Evolutionary conservation across 306 rosid species (phyloP).

Genomic region (Erythrophleum fordii): DNA sequence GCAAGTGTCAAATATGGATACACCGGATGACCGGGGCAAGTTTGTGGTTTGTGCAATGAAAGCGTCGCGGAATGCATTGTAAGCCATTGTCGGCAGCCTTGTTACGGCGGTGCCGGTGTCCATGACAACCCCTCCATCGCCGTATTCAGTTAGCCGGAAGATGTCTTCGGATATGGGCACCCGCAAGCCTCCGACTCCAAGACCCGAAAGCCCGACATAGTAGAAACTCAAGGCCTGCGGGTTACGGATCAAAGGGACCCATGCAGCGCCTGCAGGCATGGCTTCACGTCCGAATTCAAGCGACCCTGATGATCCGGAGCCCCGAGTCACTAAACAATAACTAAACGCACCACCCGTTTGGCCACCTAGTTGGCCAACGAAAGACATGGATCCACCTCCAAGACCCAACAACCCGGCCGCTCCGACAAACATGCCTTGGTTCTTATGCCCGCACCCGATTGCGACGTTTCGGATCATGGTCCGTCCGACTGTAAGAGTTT

Average conservation of each 20-base stretch:
- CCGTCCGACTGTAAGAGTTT: constrained; percentile 76
- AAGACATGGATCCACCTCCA: constrained; percentile 90
- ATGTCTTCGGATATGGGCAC: constrained; percentile 68
- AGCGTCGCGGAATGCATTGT: constrained; percentile 66
- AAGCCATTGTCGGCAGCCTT: constrained; percentile 70
- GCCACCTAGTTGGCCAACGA: constrained; percentile 88
- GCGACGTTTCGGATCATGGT: constrained; percentile 71
- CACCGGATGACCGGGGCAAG: constrained; percentile 67
- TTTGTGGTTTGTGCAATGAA: constrained; percentile 69
- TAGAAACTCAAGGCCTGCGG: constrained; percentile 74
- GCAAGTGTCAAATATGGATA: constrained; percentile 88
- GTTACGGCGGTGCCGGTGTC: constrained; percentile 98
- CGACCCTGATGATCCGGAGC: constrained; percentile 59
- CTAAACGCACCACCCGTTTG: constrained; percentile 85
- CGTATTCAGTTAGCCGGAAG: constrained; percentile 57
- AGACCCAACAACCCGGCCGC: constrained; percentile 95
- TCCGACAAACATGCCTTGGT: constrained; percentile 92
- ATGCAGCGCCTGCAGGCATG: constrained; percentile 86
- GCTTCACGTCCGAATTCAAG: constrained; percentile 83
- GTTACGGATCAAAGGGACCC: constrained; percentile 78
- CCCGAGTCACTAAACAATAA: constrained; percentile 84
- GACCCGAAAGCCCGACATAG: constrained; percentile 74
- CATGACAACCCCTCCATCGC: constrained; percentile 89
- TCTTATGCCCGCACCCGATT: constrained; percentile 93
- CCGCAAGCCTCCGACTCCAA: constrained; percentile 79